Base-by-base conservation (phyloP, 2,329 filamentous ascomycete species). In the Bertia moriformis region DNA sequence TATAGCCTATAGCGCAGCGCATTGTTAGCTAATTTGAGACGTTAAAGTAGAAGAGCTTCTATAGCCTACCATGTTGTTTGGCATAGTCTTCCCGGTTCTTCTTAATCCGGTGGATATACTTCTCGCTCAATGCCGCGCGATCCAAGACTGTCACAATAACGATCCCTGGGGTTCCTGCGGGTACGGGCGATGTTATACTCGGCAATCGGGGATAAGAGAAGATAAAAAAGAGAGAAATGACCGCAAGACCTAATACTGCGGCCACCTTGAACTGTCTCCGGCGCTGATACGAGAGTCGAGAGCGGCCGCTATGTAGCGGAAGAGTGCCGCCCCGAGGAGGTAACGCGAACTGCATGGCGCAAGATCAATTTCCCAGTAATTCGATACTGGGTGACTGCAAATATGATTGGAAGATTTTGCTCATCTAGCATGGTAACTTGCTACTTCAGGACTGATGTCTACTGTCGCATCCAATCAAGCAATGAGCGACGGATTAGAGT, bases 81-180 rank as follows among this genome's bases (percentile, higher is more conserved):
- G 89, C 91, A 60, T 96, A 98, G 45, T 82, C 71, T 51, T 81
- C 69, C 49, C 91, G 69, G 58, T 98, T 98, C 48, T 83, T 73
- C 54, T 76, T 80, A 45, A 98, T 73, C 49, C 75, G 75, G 42
- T 80, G 67, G 40, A 81, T 66, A 59, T 89, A 93, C 32, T 65
- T 67, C 22, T 73, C 63, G 51, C 74, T 76, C 49, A 80, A 73
- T 29, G 60, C 65, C 39, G 67, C 64, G 42, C 76, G 69, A 54
- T 95, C 84, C 40, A 95, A 60, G 5, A 89, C 75, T 2, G 91
- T 95, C 43, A 98, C 83, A 38, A 98, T 65, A 20, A 96, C 87
- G 15, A 73, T 74, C 7, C 32, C 15, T 12, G 32, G 7, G 7
- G 32, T 35, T 35, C 15, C 15, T 7, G 32, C 32, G 7, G 22